Evolutionary conservation across 1,139 yeast species (phyloP).

Genomic region (Yamadazyma jaroonii): DNA sequence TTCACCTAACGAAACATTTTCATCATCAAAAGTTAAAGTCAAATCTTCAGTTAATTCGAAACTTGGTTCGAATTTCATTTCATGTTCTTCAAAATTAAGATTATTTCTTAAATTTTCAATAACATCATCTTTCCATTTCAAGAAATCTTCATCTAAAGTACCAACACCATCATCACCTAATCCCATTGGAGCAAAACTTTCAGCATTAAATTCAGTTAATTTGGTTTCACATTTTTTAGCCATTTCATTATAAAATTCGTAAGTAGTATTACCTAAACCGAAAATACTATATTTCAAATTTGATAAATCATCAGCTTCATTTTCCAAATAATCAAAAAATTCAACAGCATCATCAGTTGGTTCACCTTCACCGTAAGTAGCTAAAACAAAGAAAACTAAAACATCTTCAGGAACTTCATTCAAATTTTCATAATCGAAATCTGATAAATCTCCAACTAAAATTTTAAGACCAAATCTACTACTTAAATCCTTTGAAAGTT

Average conservation of each 20-base stretch:
- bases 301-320: conserved; percentile 60
- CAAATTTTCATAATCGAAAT: conserved; percentile 75
- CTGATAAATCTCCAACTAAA: conserved; percentile 86
- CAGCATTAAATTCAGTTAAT: conserved; percentile 66
- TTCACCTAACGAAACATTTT: conserved; percentile 75
- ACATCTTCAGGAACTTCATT: conserved; percentile 49
- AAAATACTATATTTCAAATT: conserved; percentile 70
- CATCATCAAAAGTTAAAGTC: conserved; percentile 27
- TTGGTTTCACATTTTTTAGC: conserved; percentile 54
- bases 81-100: conserved; percentile 71
- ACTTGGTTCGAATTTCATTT: conserved; percentile 73
- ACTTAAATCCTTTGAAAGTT: conserved; percentile 84
- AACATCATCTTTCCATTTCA: conserved; percentile 85
- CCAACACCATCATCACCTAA: conserved; percentile 96
- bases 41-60: conserved; percentile 45
- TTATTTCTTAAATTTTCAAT: conserved; percentile 64
- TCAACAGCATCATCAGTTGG: conserved; percentile 91
- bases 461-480: conserved; percentile 79
- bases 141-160: conserved; percentile 90
- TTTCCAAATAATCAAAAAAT: conserved; percentile 60
- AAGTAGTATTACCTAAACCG: conserved; percentile 92
- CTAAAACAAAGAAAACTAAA: conserved; percentile 72
- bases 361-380: conserved; percentile 98
- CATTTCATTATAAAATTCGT: conserved; percentile 85
- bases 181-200: conserved; percentile 69